Evolutionary conservation across 2,329 filamentous ascomycete species (phyloP).

Genomic region (Diaporthe citrichinensis): DNA sequence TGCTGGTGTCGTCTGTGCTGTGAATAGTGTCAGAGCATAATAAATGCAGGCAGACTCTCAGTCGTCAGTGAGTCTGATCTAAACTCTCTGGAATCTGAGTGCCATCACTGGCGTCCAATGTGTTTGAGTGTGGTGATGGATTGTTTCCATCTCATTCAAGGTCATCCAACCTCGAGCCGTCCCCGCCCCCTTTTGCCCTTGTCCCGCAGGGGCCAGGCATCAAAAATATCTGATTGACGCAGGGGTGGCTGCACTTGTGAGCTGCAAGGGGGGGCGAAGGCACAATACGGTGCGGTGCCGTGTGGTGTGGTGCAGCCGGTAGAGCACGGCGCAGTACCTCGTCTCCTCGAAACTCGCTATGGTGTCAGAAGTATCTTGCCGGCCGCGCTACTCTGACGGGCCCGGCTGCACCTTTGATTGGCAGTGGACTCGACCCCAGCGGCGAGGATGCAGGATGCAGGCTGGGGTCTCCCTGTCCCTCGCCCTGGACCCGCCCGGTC

Average conservation of each 20-base stretch:
- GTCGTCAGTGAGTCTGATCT: slow-evolving; percentile 6
- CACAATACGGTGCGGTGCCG: slow-evolving; percentile 5
- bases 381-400: slow-evolving; percentile 2
- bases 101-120: neutral
- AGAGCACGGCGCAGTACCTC: slow-evolving; percentile 11
- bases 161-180: neutral
- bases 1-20: slow-evolving; percentile 4
- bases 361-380: slow-evolving; percentile 16
- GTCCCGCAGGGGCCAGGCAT: slow-evolving; percentile 24
- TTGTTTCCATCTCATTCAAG: slow-evolving; percentile 32
- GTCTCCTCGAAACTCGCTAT: slow-evolving; percentile 25
- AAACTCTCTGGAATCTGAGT: slow-evolving; percentile 8
- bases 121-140: slow-evolving; percentile 1
- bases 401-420: slow-evolving; percentile 22
- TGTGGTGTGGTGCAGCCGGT: slow-evolving; percentile 1
- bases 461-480: slow-evolving; percentile 2
- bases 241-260: slow-evolving; percentile 19
- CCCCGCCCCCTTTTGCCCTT: slow-evolving; percentile 33
- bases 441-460: slow-evolving; percentile 10
- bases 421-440: slow-evolving; percentile 31
- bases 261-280: slow-evolving; percentile 16
- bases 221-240: slow-evolving; percentile 31
- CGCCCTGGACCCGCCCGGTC: slow-evolving; percentile 16
- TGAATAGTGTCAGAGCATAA: slow-evolving; percentile 18
- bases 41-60: neutral